These are phyloP conservation scores for Laburnicola sp. DNA, from an alignment of 2,329 filamentous ascomycete species.

Conservation along the genomic window DNA sequence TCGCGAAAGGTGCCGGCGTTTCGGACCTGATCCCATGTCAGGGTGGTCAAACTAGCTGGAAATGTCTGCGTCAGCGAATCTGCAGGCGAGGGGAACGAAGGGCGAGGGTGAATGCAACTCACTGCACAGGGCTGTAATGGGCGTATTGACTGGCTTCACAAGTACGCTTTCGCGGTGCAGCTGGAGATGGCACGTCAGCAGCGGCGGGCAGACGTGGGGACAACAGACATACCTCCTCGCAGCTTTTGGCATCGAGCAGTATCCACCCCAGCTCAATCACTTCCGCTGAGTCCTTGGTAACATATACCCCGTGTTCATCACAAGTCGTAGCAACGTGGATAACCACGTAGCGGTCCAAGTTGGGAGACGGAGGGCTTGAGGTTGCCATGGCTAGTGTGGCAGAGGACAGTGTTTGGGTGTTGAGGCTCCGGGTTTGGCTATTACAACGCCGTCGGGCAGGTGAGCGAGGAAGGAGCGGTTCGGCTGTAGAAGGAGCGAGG, in stretches of 20 bases:
- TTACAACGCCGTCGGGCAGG: conserved; percentile 16
- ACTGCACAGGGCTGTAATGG: conserved; percentile 98
- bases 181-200: conserved; percentile 56
- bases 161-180: conserved; percentile 93
- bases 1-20: conserved; percentile 97
- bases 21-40: conserved; percentile 98
- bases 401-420: conserved; percentile 2
- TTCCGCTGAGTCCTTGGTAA: conserved; percentile 98
- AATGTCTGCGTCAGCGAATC: conserved; percentile 34
- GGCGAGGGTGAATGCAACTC: conserved; percentile 51
- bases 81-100: conserved; percentile 3
- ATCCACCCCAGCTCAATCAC: conserved; percentile 99
- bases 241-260: conserved; percentile 84
- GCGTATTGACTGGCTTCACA: conserved; percentile 97
- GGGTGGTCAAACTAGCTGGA: conserved; percentile 89
- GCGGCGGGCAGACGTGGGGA: conserved; percentile 8
- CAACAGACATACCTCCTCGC: conserved; percentile 72
- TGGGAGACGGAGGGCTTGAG: conserved; percentile 39
- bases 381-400: conserved; percentile 26
- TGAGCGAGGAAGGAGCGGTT: conserved; percentile 4
- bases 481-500: not conserved
- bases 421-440: conserved; percentile 10
- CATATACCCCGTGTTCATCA: conserved; percentile 98
- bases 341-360: conserved; percentile 92
- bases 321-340: conserved; percentile 99